Evolutionary conservation across 495 filamentous ascomycete species (phyloP), one percentile per base, ranked within the genome.

Genomic region (Sporormia fimetaria): DNA sequence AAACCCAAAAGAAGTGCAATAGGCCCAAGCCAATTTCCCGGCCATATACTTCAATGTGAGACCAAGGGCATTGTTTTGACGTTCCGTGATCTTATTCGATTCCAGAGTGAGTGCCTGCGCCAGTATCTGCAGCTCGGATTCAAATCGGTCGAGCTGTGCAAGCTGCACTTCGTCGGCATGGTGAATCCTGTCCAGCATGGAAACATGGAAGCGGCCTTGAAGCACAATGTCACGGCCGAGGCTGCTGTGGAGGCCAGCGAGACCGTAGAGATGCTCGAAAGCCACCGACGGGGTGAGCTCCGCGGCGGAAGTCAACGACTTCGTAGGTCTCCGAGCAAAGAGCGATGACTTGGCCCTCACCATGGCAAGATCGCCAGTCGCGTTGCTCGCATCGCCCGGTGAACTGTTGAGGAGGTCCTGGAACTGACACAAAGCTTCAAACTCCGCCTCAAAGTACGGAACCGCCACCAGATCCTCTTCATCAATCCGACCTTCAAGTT

Each of bases 371-470:
- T 21, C 6, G 14, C 17, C 15, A 4, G 26, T 27, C 7, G 18
- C 24, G 22, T 37, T 30, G 9, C 20, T 39, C 38, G 16, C 47
- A 24, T 10, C 21, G 11, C 14, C 31, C 8, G 3, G 22, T 26
- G 23, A 50, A 38, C 8, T 3, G 5, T 33, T 37, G 21, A 2
- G 40, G 22, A 61, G 12, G 30, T 55, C 47, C 1, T 57, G n/a
- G 41, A 74, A 76, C 55, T 84, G 75, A 52, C 78, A 69, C 25
- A 87, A 51, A 3, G 67, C 62, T 54, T 84, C 80, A 46, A 86
- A 86, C 40, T 78, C 68, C 7, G 60, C 47, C 8, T 68, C 61
- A 45, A 87, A 79, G 50, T 68, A 61, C 37, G 67, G 50, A 37
- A 10, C 27, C 6, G n/a, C 52, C 3, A 11, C 28, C 6, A 9